Conservation (phyloP, 345 rosid species). For the Brassica cretica region DNA sequence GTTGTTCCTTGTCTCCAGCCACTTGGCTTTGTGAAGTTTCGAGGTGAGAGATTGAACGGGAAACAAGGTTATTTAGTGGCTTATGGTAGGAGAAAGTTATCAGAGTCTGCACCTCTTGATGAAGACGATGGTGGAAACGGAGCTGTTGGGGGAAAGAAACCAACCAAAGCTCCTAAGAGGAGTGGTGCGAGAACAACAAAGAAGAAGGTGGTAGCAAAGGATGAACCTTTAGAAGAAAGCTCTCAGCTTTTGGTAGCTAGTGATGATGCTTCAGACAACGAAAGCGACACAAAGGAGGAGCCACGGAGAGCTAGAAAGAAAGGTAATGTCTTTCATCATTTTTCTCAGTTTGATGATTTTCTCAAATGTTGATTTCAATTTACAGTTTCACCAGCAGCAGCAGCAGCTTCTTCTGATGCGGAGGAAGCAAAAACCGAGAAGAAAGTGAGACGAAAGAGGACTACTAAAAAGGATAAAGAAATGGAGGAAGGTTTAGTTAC, state of each 20-base stretch:
- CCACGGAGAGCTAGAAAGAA: conserved; percentile 46
- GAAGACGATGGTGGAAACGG: conserved; percentile 50
- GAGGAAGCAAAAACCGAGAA: conserved; percentile 59
- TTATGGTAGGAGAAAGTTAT: conserved; percentile 55
- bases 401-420: conserved; percentile 38
- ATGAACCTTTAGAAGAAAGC: conserved; percentile 39
- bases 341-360: background rate
- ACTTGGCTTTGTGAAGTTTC: conserved; percentile 44
- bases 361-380: conserved; percentile 9
- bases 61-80: conserved; percentile 48
- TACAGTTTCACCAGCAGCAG: conserved; percentile 40
- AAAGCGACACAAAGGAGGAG: conserved; percentile 25
- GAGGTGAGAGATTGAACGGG: conserved; percentile 47
- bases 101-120: conserved; percentile 39
- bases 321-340: conserved; percentile 40
- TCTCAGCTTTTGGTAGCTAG: conserved; percentile 33
- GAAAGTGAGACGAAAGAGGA: conserved; percentile 50
- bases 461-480: conserved; percentile 45
- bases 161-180: conserved; percentile 46
- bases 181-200: conserved; percentile 52
- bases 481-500: conserved; percentile 32
- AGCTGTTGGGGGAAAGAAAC: conserved; percentile 46
- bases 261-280: conserved; percentile 40
- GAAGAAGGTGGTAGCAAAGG: conserved; percentile 46
- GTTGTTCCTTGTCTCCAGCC: conserved; percentile 41